phyloP scores from a whole-genome alignment of 2,329 filamentous ascomycete genomes.

The Fusarium musae region DNA sequence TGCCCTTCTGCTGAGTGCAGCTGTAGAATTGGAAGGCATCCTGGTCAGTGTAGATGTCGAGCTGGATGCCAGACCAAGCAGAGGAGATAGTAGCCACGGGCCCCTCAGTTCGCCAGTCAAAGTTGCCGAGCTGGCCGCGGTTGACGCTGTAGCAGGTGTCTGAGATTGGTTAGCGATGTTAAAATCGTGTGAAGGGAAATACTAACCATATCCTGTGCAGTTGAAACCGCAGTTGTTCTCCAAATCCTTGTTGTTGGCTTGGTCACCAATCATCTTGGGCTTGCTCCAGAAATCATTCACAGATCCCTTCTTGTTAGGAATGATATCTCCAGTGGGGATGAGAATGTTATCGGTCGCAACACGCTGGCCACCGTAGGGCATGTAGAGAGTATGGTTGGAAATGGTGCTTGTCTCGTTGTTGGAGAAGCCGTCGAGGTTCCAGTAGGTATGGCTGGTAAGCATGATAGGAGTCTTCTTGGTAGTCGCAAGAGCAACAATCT shows the following conservation, averaged over 20 bases:
- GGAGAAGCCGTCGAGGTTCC: constrained; percentile 84
- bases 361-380: constrained; percentile 78
- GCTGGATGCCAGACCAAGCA: constrained; percentile 81
- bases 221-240: constrained; percentile 80
- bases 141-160: constrained; percentile 78
- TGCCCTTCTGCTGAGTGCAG: constrained; percentile 81
- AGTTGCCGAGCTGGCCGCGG: constrained; percentile 65
- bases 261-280: constrained; percentile 81
- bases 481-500: constrained; percentile 76
- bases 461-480: constrained; percentile 85
- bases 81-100: constrained; percentile 76
- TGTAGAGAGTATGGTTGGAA: constrained; percentile 77
- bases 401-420: constrained; percentile 74
- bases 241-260: constrained; percentile 71
- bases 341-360: constrained; percentile 76
- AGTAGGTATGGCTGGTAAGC: constrained; percentile 80
- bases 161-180: constrained; percentile 38
- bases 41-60: constrained; percentile 87
- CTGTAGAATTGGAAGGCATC: constrained; percentile 89
- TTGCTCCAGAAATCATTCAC: constrained; percentile 86
- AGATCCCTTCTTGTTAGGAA: constrained; percentile 72
- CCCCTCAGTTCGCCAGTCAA: constrained; percentile 70
- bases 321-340: constrained; percentile 80
- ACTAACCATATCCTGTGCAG: constrained; percentile 85
- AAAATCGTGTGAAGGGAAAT: fast-evolving